Evolutionary conservation across 2,329 filamentous ascomycete genomes (phyloP), one percentile per base, ranked within the genome.

Genomic region (Coniella lustricola): DNA sequence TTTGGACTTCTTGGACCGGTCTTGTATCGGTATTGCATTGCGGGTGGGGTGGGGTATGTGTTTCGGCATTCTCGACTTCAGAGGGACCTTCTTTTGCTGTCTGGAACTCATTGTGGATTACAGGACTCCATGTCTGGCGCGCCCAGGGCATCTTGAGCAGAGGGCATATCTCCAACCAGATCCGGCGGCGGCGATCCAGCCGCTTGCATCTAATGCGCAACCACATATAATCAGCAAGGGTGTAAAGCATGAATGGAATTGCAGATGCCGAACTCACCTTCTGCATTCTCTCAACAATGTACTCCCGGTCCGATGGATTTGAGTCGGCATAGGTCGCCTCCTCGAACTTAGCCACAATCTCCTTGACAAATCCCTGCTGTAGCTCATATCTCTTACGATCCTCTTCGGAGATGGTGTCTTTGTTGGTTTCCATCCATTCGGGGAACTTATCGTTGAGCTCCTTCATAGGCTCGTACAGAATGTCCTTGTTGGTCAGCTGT

Each of bases 381-480:
- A 85, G 81, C 64, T 87, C 76, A 64, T 94, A 97, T 50, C 90
- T 74, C 62, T 81, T 79, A 62, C 90, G 64, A 60, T 97, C 91
- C 42, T 86, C 87, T 44, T 76, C 67, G 2, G 82, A 68, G 44
- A 81, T 82, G 20, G 72, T 81, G 35, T 70, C 76, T 57, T 74
- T 74, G 64, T 96, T 91, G 68, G 87, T 84, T 59, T 79, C 77
- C 64, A 98, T 75, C 91, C 93, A 98, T 2, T 70, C 81, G 0
- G 90, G 91, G 62, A 93, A 98, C 67, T 96, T 97, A 46, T 88
- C 85, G 64, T 95, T 73, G 41, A 98, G 73, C 68, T 98, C 93
- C 72, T 95, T 95, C 90, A 98, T 96, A 2, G 93, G 93, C 70
- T 98, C 91, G 64, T 97, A 97, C 44, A 98, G 70, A 54, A 98